Evolutionary conservation across 2,329 filamentous ascomycete genomes (phyloP).

Genomic region (Reticulascus tulasneorum): DNA sequence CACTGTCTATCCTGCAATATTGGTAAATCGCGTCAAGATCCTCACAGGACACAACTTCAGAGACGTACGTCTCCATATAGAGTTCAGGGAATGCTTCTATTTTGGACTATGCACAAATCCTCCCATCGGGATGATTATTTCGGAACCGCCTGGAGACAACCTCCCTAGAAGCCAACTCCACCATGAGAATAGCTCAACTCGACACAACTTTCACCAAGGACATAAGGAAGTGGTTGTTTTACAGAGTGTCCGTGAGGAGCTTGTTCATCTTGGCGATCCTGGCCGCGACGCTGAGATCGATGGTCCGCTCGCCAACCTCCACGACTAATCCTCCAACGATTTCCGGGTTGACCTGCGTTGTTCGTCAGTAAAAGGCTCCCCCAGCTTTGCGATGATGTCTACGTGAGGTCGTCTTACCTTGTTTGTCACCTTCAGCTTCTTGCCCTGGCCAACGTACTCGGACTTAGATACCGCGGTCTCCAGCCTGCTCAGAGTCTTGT

Average conservation of each 20-base stretch:
- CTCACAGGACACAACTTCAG: too few relatives aligned
- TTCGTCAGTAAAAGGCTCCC: neutral
- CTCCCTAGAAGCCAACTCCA: too few relatives aligned
- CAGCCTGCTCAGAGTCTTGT: slow-evolving; percentile 78
- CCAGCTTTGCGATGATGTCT: neutral
- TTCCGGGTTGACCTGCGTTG: slow-evolving; percentile 77
- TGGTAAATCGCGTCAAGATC: too few relatives aligned
- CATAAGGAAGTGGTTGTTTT: slow-evolving; percentile 60
- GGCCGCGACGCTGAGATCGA: slow-evolving; percentile 91
- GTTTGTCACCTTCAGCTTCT: slow-evolving; percentile 97
- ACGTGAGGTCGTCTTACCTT: slow-evolving; percentile 52
- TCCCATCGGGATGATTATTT: too few relatives aligned
- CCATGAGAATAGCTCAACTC: too few relatives aligned
- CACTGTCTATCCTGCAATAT: too few relatives aligned
- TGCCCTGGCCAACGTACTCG: slow-evolving; percentile 78
- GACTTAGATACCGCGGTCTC: slow-evolving; percentile 89
- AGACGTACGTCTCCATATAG: too few relatives aligned
- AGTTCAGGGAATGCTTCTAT: slow-evolving; percentile 12
- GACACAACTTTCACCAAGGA: too few relatives aligned
- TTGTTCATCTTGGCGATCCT: slow-evolving; percentile 99
- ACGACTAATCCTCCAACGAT: slow-evolving; percentile 92
- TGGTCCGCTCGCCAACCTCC: slow-evolving; percentile 95
- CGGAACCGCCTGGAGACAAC: too few relatives aligned
- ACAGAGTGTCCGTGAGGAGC: slow-evolving; percentile 93
- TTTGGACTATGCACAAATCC: slow-evolving; percentile 9